Percentiles rank a stretch among this genome's conserved stretches.
Evolutionary conservation across 176 grass and related monocot genomes (phyloP).

Genomic region (Oryza longistaminata): DNA sequence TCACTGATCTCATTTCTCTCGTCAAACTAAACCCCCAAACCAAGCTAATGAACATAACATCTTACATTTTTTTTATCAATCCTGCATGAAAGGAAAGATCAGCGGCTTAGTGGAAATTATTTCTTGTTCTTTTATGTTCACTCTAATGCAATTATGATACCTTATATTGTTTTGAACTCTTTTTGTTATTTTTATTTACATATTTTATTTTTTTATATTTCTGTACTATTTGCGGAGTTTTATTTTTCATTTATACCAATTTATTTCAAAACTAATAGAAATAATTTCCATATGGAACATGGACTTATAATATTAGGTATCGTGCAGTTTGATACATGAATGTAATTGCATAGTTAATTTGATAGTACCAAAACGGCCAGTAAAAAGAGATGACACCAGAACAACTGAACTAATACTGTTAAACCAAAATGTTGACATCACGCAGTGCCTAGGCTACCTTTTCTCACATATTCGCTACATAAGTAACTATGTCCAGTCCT

Average conservation of each 20-base stretch:
- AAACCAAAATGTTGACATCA: neutral
- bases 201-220: neutral
- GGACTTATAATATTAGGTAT: neutral
- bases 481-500: neutral
- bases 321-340: neutral
- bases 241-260: neutral
- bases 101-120: neutral
- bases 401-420: neutral
- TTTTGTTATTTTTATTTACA: neutral
- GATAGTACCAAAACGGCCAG: neutral
- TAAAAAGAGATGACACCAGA: neutral
- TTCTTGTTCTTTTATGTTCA: neutral
- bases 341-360: neutral
- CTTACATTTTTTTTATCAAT: neutral
- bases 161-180: conserved; percentile 14
- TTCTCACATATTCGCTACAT: neutral
- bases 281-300: neutral
- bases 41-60: neutral
- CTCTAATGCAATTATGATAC: neutral
- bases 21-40: neutral
- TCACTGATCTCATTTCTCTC: conserved; percentile 27
- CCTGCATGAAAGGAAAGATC: neutral
- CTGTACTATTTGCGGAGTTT: neutral
- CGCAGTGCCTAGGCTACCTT: neutral
- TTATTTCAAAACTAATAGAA: neutral